Base-by-base conservation (phyloP, 1,284 basidiomycete species). In the Fistulina hepatica region DNA sequence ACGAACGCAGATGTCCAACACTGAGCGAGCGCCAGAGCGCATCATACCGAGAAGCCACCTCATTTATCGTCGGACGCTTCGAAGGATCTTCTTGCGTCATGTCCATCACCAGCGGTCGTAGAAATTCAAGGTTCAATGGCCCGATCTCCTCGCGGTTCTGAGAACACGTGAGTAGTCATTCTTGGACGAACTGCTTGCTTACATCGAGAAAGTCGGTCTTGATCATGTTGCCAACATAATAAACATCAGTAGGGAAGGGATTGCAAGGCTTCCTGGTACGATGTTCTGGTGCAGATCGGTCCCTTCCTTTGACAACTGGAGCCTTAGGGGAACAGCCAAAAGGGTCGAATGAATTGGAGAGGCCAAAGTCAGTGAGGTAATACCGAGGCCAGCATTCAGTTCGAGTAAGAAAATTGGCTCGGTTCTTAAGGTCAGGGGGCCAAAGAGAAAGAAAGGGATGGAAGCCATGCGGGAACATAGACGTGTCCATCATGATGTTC, bases 221-320 rank as follows among this genome's bases (percentile, higher is more conserved):
- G 16, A 42, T 30, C 27, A 27, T 13, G 21, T 24, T 20, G 12
- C 37, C 41, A 4, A 42, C 33, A 25, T 34, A 42, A 15, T 28
- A 42, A 4, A 42, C 26, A n/a, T 42, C 37, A 5, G 35, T 34
- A 1, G 41, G 27, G 11, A 42, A 42, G 4, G 41, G 41, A 15
- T 42, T 19, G 15, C 36, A 42, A 12, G 12, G n/a, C 2, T 21
- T 31, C 3, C 8, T 8, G 13, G 19, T 9, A 15, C 28, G 15
- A 13, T 15, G 37, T 28, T 41, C 48, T n/a, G 23, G 56, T 59
- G 40, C 56, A 65, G 1, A 64, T 50, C 21, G 65, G 61, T 1
- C 57, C 57, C 11, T 53, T 45, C 27, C 61, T 63, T 0, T 61
- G 59, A 46, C 62, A 42, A 13, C 49, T 51, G 2, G 50, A 52